Conservation (phyloP, 108 stramenopile species). For the Parietichytrium sp. region DNA sequence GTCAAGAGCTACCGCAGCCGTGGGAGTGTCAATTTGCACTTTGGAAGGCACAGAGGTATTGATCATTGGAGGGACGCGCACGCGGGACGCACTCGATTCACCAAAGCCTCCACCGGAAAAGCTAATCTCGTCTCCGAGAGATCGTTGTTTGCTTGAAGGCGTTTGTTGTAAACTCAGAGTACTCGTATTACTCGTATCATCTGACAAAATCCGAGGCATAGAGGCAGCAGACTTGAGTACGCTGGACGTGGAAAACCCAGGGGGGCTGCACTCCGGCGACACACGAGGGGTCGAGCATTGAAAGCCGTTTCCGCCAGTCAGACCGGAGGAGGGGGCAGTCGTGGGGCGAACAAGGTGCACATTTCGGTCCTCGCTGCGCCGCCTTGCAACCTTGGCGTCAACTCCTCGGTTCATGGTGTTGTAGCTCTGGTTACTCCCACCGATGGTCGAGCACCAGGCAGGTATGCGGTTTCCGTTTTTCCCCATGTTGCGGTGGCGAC, state of each 20-base stretch:
- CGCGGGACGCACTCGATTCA: too few species aligned
- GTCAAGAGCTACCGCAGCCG: not conserved
- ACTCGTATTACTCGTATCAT: not conserved
- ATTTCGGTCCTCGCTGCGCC: not conserved
- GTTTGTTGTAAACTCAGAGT: not conserved
- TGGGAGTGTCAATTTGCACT: not conserved
- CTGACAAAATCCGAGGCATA: not conserved
- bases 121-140: too few species aligned
- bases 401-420: too few species aligned
- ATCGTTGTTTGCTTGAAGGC: too few species aligned
- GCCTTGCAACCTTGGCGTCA: conserved; percentile 1
- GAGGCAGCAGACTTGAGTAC: not conserved
- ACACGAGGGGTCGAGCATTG: not conserved
- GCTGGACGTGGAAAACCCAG: not conserved
- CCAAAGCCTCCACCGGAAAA: too few species aligned
- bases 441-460: not conserved
- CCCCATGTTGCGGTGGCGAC: not conserved
- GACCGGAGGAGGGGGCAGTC: not conserved
- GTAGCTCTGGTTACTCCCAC: too few species aligned
- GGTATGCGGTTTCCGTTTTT: not conserved
- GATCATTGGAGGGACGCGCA: too few species aligned
- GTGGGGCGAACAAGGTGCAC: conserved; percentile 22
- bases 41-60: too few species aligned
- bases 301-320: too few species aligned
- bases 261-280: not conserved